Evolutionary conservation across 2,329 filamentous ascomycete genomes (phyloP), one percentile per base, ranked within the genome.

Genomic region (Penicillium nordicum): DNA sequence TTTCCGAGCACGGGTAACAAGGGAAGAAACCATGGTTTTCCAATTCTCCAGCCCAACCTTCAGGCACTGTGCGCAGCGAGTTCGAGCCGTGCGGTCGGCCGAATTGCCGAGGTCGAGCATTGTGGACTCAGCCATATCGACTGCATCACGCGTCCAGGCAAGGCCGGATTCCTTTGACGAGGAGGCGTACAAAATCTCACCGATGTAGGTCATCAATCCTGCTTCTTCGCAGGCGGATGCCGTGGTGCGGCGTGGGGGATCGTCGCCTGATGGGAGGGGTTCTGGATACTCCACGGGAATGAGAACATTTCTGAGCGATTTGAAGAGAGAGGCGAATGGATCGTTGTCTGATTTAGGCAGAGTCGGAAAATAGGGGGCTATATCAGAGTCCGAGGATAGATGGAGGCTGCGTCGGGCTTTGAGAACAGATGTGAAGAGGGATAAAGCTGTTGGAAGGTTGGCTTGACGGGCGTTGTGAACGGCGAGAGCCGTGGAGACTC

Each of bases 101-200:
- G 66, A 57, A 60, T 68, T 62, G 53, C 66, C 54, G 62, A 75
- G 57, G 61, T 76, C 63, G 50, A 69, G 66, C 9, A 75, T 74
- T 66, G 85, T 86, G 58, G 86, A 81, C 73, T 92, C 92, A 3
- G 92, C 88, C 1, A 89, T 77, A 63, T 92, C 88, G 32, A 96
- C 90, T 27, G 88, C 92, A 60, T 96, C 90, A 53, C 91, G 84
- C 0, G 93, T 96, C 93, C 93, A 97, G 6, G 86, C 86, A 2
- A 97, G 79, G 0, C 92, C 93, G 58, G 88, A 87, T 47, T 90
- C 86, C 18, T 72, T 77, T 18, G 78, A 76, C n/a, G 83, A 81
- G 5, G 83, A 83, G 0, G 90, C 84, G 72, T 89, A 97, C 32
- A 97, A 82, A 50, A 97, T 96, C 76, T 97, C 93, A 57, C 93